phyloP scores from a whole-genome alignment of 2,329 filamentous ascomycete species.

The Magnaporthales sp. region DNA sequence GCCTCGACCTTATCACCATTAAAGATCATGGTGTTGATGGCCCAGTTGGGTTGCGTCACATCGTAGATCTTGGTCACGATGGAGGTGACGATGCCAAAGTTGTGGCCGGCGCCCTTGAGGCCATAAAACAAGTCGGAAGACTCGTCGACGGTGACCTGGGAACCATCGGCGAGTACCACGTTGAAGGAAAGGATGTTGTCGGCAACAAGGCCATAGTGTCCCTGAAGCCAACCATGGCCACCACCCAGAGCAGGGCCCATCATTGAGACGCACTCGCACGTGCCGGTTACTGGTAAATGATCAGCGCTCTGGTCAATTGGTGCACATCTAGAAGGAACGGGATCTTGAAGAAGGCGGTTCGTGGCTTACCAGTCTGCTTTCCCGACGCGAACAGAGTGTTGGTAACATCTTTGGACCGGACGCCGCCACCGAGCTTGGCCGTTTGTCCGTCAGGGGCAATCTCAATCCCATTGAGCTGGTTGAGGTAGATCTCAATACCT shows the following conservation, averaged over 20 bases:
- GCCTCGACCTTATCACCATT: constrained; percentile 34
- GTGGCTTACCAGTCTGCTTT: constrained; percentile 35
- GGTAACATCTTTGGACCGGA: constrained; percentile 33
- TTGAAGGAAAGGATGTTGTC: constrained; percentile 45
- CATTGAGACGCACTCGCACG: constrained; percentile 39
- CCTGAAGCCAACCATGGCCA: constrained; percentile 46
- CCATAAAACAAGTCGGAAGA: constrained; percentile 46
- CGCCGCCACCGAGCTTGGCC: constrained; percentile 39
- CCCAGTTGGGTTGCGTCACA: constrained; percentile 23
- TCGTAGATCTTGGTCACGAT: constrained; percentile 37
- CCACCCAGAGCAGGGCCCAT: constrained; percentile 42
- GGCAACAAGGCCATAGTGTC: constrained; percentile 40
- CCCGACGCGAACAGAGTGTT: constrained; percentile 39
- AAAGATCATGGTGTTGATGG: constrained; percentile 30
- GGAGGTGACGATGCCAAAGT: constrained; percentile 47
- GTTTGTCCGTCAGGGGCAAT: constrained; percentile 32
- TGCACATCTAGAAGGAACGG: background rate
- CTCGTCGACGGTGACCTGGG: constrained; percentile 23
- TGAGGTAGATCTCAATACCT: constrained; percentile 39
- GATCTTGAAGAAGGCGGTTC: background rate
- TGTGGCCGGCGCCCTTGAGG: constrained; percentile 46
- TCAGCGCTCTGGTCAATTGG: background rate
- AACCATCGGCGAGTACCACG: constrained; percentile 42
- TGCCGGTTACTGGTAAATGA: constrained; percentile 18
- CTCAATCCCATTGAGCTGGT: constrained; percentile 31